Evolutionary conservation across 169 alveolate genomes (phyloP).

Genomic region (Babesia gibsoni): DNA sequence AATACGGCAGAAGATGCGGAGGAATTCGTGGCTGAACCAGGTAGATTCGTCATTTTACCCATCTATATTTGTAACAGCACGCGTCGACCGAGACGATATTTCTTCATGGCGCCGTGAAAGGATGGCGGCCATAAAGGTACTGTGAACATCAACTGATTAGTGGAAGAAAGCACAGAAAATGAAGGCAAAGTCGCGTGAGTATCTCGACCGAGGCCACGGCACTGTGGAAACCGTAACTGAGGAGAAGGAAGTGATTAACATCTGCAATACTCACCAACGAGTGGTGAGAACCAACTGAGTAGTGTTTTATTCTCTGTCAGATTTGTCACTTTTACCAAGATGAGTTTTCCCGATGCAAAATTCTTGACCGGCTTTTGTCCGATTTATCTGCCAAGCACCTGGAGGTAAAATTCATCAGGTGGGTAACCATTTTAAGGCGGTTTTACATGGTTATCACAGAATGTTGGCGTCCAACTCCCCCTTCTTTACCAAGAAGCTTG

Average conservation of each 20-base stretch:
- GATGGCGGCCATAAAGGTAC: slow-evolving; percentile 1
- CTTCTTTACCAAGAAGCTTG: slow-evolving; percentile 53
- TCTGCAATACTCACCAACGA: slow-evolving; percentile 34
- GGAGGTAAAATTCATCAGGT: slow-evolving; percentile 62
- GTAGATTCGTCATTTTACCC: background rate
- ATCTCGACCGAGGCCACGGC: slow-evolving; percentile 56
- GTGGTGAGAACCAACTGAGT: slow-evolving; percentile 18
- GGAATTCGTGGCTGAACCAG: background rate
- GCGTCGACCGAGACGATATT: background rate
- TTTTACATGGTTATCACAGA: background rate
- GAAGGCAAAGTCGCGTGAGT: slow-evolving; percentile 29
- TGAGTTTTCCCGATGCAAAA: slow-evolving; percentile 53
- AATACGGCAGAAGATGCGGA: background rate
- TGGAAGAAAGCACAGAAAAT: background rate
- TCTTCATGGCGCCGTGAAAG: slow-evolving; percentile 25
- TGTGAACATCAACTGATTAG: background rate
- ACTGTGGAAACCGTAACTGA: slow-evolving; percentile 38
- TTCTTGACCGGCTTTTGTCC: slow-evolving; percentile 34
- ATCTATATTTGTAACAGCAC: background rate
- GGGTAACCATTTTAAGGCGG: background rate
- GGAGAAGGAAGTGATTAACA: slow-evolving; percentile 58
- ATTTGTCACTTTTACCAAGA: slow-evolving; percentile 62
- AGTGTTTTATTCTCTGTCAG: background rate
- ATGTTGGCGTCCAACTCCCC: slow-evolving; percentile 55
- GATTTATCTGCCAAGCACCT: slow-evolving; percentile 40